Conservation (phyloP, 1,139 yeast genomes). For the Yamadazyma diddensiae region DNA sequence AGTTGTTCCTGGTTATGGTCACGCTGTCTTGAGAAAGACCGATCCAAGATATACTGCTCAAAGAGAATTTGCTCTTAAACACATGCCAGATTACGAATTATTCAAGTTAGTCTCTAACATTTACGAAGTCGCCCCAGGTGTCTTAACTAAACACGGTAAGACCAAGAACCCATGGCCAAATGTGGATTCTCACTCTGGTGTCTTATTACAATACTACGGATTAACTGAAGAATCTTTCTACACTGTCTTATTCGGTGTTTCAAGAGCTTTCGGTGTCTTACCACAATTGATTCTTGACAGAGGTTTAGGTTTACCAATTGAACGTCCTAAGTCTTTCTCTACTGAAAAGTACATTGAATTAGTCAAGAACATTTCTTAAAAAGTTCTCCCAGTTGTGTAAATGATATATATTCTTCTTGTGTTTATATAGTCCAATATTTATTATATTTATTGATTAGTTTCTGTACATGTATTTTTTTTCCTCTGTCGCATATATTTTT, state of each 20-base stretch:
- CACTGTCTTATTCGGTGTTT: slow-evolving; percentile 97
- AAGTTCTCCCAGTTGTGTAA: background rate
- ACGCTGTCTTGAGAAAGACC: slow-evolving; percentile 93
- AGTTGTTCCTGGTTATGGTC: slow-evolving; percentile 98
- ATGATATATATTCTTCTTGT: slow-evolving; percentile 5
- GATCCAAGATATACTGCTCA: slow-evolving; percentile 98
- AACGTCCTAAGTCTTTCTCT: slow-evolving; percentile 97
- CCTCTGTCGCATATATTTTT: too few species aligned
- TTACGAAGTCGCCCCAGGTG: slow-evolving; percentile 94
- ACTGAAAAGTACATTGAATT: slow-evolving; percentile 64
- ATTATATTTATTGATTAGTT: slow-evolving; percentile 9
- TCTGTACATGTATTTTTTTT: too few species aligned
- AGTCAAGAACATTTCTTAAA: slow-evolving; percentile 43
- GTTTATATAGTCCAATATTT: slow-evolving; percentile 9
- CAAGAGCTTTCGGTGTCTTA: slow-evolving; percentile 96
- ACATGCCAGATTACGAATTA: slow-evolving; percentile 93
- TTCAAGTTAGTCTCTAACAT: slow-evolving; percentile 88
- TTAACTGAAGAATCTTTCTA: slow-evolving; percentile 93
- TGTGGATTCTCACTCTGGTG: slow-evolving; percentile 98
- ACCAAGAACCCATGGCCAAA: slow-evolving; percentile 99
- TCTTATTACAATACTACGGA: slow-evolving; percentile 94
- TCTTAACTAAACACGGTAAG: slow-evolving; percentile 94
- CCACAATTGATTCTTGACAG: slow-evolving; percentile 97
- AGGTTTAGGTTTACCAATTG: slow-evolving; percentile 92
- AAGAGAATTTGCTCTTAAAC: slow-evolving; percentile 94